A percentile compares a stretch with the other conserved stretches of the same genome.
Evolutionary conservation across 2,329 filamentous ascomycete species (phyloP).

Genomic region (Arthrobotrys musiformis): DNA sequence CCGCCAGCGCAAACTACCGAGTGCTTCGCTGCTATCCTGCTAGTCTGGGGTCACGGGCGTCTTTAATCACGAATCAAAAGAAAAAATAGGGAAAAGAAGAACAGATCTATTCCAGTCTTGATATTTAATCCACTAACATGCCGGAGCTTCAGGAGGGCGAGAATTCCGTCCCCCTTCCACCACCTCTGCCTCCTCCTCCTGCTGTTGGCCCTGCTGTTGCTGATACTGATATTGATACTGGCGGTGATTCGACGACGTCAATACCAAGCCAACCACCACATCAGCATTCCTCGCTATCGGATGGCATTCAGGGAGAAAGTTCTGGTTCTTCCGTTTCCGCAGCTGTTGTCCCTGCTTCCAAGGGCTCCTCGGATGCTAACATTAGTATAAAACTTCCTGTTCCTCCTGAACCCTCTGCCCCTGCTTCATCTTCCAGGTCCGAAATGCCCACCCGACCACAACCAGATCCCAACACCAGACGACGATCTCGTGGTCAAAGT

Average conservation of each 20-base stretch:
- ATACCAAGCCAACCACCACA: slow-evolving; percentile 11
- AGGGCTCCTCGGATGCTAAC: slow-evolving; percentile 24
- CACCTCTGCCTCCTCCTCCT: background rate
- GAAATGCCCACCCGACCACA: slow-evolving; percentile 38
- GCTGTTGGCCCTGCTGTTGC: too few relatives aligned
- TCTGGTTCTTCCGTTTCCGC: too few relatives aligned
- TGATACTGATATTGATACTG: slow-evolving; percentile 7
- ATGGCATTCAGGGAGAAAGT: slow-evolving; percentile 21
- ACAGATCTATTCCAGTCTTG: slow-evolving; percentile 22
- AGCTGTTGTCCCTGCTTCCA: background rate
- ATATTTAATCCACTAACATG: slow-evolving; percentile 37
- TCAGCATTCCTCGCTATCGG: slow-evolving; percentile 36
- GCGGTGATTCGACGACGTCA: background rate
- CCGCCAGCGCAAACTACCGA: slow-evolving; percentile 39
- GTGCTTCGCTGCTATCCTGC: too few relatives aligned
- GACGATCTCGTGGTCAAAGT: slow-evolving; percentile 50
- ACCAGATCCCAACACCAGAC: slow-evolving; percentile 31
- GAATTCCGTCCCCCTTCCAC: slow-evolving; percentile 3
- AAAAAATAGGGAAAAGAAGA: background rate
- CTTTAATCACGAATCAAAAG: background rate
- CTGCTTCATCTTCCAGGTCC: slow-evolving; percentile 35
- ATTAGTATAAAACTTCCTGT: slow-evolving; percentile 13
- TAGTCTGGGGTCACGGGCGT: slow-evolving; percentile 22
- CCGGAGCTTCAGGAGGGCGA: slow-evolving; percentile 35
- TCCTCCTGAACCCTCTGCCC: slow-evolving; percentile 1